Base-by-base conservation (phyloP, 192 early-diverging fungal species). In the Geranomyces variabilis region DNA sequence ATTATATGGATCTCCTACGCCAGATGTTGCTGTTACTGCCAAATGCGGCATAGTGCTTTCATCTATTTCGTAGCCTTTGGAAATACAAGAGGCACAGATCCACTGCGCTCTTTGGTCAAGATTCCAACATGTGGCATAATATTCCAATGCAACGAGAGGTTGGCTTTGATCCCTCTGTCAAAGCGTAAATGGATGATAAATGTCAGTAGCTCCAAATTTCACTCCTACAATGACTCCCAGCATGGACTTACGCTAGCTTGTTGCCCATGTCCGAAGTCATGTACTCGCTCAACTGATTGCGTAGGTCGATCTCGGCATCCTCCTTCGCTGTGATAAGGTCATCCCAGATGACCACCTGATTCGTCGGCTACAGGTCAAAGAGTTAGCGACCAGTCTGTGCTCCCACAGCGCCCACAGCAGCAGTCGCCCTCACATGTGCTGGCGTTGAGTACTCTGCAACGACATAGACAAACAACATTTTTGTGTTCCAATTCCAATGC, bases 401-500 rank as follows among this genome's bases (percentile, higher is more conserved):
- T 53, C 15, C 51, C 51, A 26, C 15, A 7, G 3, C 15, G n/a
- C 2, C 15, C 51, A 41, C 0, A 51, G 7, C 51, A 24, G 6
- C 19, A 9, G 7, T 33, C 58, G 29, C 5, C 55, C 82, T 75
- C 79, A 93, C 90, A 73, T 92, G 87, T 28, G 81, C 76, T 21
- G 82, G 78, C 9, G 90, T 90, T 43, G 78, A 77, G 75, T 91
- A 96, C 69, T 96, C 92, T 12, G 85, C 90, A 9, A 93, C 86
- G 22, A 90, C 79, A 47, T 84, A 86, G 44, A 93, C 85, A 84
- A 94, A 94, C 29, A 96, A 73, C 76, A 93, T 90, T 74, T 96
- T 96, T 34, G 92, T 93, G 69, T 96, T 96, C 93, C 93, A 96
- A 70, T 93, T 88, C 76, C 93, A 96, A 28, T 92, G 76, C 13